A percentile compares a stretch with the other conserved stretches of the same genome.
Evolutionary conservation across 179 eudicot genomes (phyloP).

Genomic region (Beta corolliflora): DNA sequence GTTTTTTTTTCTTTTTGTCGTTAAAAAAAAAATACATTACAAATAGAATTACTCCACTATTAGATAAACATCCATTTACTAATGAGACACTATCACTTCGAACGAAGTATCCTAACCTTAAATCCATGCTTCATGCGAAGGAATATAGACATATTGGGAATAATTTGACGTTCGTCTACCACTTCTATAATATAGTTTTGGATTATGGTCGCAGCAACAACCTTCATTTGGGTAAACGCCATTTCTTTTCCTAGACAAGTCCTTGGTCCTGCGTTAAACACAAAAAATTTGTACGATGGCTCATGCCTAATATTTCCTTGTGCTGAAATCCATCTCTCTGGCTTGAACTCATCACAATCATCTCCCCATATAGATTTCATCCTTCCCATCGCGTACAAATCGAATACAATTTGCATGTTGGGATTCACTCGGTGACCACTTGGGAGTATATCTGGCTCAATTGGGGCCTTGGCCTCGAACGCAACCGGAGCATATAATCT

Average conservation of each 20-base stretch:
- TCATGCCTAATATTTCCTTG: constrained; percentile 39
- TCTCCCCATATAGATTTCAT: constrained; percentile 51
- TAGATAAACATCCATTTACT: no score
- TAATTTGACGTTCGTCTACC: constrained; percentile 13
- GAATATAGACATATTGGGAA: constrained; percentile 28
- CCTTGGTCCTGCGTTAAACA: constrained; percentile 59
- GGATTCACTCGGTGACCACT: constrained; percentile 47
- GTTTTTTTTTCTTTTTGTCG: no score
- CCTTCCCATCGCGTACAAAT: constrained; percentile 49
- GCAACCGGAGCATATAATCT: constrained; percentile 52
- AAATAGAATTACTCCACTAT: no score
- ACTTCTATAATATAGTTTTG: constrained; percentile 37
- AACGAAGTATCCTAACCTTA: constrained; percentile 24
- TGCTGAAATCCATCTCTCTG: constrained; percentile 53
- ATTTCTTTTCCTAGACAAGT: constrained; percentile 47
- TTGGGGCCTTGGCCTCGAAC: constrained; percentile 36
- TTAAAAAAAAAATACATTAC: no score
- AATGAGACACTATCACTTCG: no score
- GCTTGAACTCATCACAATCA: constrained; percentile 54
- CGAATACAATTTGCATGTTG: constrained; percentile 29
- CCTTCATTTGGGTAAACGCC: constrained; percentile 45
- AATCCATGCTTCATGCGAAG: constrained; percentile 33
- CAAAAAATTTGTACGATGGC: constrained; percentile 50
- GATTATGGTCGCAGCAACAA: constrained; percentile 39
- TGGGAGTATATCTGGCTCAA: constrained; percentile 39